Evolutionary conservation across 108 stramenopile genomes (phyloP), one percentile per base, ranked within the genome.

Genomic region (Cafeteria roenbergensis): DNA sequence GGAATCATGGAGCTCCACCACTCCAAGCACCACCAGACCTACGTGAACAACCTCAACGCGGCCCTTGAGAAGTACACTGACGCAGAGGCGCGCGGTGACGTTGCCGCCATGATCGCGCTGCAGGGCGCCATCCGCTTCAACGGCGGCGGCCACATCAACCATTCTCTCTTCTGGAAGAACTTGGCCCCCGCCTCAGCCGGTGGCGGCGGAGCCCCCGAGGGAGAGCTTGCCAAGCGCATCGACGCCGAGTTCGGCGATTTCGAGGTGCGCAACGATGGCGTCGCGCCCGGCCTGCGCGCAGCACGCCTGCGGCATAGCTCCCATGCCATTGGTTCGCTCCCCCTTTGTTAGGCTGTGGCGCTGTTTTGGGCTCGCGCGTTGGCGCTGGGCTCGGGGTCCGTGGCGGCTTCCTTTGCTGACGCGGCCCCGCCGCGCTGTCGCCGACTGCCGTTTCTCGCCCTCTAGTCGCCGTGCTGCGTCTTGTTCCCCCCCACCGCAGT

Each of bases 101-200:
- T 74, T 27, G 57, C 71, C 24, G n/a, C 51, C 30, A 67, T 71
- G 65, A 66, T 67, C 27, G 66, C 56, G 34, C 71, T 71, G 27
- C 65, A 71, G 65, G 81, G 77, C 34, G 92, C 92, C 22, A 72
- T 94, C 58, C 90, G 90, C 67, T 99, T 99, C 85, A 99, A 99
- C 74, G 97, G 97, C 24, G 97, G 97, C 1, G 97, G 97, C 31
- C 94, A 96, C 70, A 54, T 99, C 57, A 99, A 99, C 71, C 97
- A 99, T 74, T 82, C 88, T 66, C 73, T 96, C 64, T 96, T 96
- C 74, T 96, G 95, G 95, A 86, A 93, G 76, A 94, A 95, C 71
- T 81, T 99, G 86, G 80, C 88, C 29, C 91, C 94, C 50, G 74
- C 86, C 36, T 84, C 84, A 56, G 63, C 84, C 64, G 90, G 91